Conservation (phyloP, 2,329 filamentous ascomycete species). For the Neoascochyta sp. region DNA sequence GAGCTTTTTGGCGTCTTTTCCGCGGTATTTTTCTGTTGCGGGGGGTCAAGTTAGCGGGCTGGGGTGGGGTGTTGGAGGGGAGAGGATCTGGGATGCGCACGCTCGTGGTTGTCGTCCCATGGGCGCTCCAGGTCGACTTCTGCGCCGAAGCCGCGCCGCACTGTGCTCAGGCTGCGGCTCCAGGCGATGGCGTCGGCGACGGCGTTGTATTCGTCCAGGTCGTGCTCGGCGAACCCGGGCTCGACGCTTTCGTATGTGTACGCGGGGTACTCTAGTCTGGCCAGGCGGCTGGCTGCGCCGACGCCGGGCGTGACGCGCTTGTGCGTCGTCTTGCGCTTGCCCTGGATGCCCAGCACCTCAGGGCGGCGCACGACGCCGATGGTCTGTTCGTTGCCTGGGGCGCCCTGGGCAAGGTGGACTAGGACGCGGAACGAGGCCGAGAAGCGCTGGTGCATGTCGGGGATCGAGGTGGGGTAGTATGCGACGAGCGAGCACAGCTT, state of each 20-base stretch:
- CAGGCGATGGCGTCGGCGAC: slow-evolving; percentile 65
- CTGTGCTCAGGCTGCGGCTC: slow-evolving; percentile 58
- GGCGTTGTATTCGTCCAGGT: slow-evolving; percentile 64
- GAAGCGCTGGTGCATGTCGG: slow-evolving; percentile 47
- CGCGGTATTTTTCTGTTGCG: slow-evolving; percentile 38
- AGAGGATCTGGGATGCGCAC: slow-evolving; percentile 12
- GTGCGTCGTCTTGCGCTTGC: slow-evolving; percentile 47
- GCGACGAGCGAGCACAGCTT: slow-evolving; percentile 58
- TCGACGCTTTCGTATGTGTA: slow-evolving; percentile 56
- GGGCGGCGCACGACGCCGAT: slow-evolving; percentile 50
- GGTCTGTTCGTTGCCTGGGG: slow-evolving; percentile 34
- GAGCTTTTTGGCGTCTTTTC: slow-evolving; percentile 36
- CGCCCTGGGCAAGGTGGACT: slow-evolving; percentile 53
- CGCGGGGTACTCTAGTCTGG: slow-evolving; percentile 44
- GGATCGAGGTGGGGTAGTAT: slow-evolving; percentile 61
- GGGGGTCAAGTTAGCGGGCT: slow-evolving; percentile 6
- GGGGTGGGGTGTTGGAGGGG: neutral
- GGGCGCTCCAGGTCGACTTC: slow-evolving; percentile 46
- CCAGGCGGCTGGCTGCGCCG: slow-evolving; percentile 46
- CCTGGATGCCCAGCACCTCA: slow-evolving; percentile 53
- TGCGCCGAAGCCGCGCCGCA: slow-evolving; percentile 58
- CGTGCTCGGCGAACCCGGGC: slow-evolving; percentile 67
- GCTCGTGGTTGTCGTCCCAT: slow-evolving; percentile 43
- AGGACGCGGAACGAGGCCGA: slow-evolving; percentile 48
- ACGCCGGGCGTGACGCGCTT: slow-evolving; percentile 51